A percentile compares a stretch with the other conserved stretches of the same genome.
Evolutionary conservation across 2,329 filamentous ascomycete species (phyloP).

Genomic region (Diplodia mutila): DNA sequence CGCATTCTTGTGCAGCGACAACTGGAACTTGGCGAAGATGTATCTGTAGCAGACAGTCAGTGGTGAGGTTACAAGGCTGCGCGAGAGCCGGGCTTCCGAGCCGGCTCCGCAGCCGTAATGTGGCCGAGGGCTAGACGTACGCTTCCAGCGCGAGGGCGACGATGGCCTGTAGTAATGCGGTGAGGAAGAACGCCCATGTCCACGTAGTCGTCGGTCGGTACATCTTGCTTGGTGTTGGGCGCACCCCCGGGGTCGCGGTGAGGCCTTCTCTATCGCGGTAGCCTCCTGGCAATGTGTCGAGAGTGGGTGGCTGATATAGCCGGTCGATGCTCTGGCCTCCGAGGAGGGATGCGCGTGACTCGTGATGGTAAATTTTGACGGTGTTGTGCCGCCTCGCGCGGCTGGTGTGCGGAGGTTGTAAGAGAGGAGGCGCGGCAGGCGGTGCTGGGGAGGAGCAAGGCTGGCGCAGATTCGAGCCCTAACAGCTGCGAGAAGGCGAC

Average conservation of each 20-base stretch:
- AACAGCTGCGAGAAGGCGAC: constrained; percentile 19
- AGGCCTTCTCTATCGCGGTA: constrained; percentile 47
- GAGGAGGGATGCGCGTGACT: constrained; percentile 62
- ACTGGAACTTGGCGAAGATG: constrained; percentile 86
- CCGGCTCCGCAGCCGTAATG: background rate
- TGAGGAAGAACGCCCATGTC: constrained; percentile 83
- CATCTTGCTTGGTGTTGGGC: constrained; percentile 51
- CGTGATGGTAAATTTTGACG: constrained; percentile 60
- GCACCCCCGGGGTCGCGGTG: constrained; percentile 43
- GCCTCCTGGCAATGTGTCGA: constrained; percentile 56
- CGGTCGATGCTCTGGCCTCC: constrained; percentile 59
- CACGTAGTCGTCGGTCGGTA: constrained; percentile 83
- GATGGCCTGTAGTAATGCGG: constrained; percentile 74
- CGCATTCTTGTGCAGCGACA: constrained; percentile 52
- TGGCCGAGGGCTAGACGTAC: constrained; percentile 58
- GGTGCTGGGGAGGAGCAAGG: constrained; percentile 8
- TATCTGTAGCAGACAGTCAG: constrained; percentile 60
- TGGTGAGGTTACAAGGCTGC: background rate
- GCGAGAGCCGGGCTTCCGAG: background rate
- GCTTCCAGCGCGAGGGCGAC: constrained; percentile 83
- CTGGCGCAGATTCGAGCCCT: constrained; percentile 14
- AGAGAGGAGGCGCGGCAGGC: constrained; percentile 16
- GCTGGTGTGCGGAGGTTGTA: constrained; percentile 18
- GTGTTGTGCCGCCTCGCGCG: constrained; percentile 28
- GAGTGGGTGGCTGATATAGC: constrained; percentile 53